A percentile compares a stretch with the other conserved stretches of the same genome.
Conservation (phyloP, 371 early-diverging fungal species). For the Rhizopus sp. region DNA sequence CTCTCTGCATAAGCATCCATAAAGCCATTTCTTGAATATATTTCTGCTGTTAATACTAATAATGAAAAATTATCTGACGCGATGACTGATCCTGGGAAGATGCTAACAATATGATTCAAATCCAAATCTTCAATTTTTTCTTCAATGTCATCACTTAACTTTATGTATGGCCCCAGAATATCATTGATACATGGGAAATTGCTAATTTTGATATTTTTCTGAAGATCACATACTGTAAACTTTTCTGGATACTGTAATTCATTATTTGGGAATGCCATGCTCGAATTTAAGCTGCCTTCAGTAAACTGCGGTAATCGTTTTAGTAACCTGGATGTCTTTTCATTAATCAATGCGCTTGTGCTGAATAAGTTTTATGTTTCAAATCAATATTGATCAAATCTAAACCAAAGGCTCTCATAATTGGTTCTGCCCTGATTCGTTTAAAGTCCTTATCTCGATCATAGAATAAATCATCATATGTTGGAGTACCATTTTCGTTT, state of each 20-base stretch:
- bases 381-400: constrained; percentile 5
- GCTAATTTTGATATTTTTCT: constrained; percentile 6
- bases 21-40: constrained; percentile 9
- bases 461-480: constrained; percentile 8
- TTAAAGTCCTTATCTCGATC: constrained; percentile 10
- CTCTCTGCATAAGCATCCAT: constrained; percentile 4
- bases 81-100: constrained; percentile 6
- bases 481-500: constrained; percentile 3
- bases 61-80: constrained; percentile 6
- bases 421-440: constrained; percentile 6
- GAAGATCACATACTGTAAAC: constrained; percentile 4
- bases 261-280: constrained; percentile 3
- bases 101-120: constrained; percentile 6
- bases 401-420: constrained; percentile 8
- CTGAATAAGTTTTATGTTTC: constrained; percentile 2
- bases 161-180: not conserved
- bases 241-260: not conserved
- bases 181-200: constrained; percentile 3
- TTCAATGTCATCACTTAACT: constrained; percentile 9
- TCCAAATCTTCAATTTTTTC: constrained; percentile 8
- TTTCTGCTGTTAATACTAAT: constrained; percentile 7
- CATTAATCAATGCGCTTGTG: constrained; percentile 3
- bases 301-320: not conserved
- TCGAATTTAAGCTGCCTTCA: not conserved
- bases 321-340: constrained; percentile 7